A percentile compares a stretch with the other conserved stretches of the same genome.
Evolutionary conservation across 352 stramenopile genomes (phyloP).

Genomic region (Phytophthora capsici): DNA sequence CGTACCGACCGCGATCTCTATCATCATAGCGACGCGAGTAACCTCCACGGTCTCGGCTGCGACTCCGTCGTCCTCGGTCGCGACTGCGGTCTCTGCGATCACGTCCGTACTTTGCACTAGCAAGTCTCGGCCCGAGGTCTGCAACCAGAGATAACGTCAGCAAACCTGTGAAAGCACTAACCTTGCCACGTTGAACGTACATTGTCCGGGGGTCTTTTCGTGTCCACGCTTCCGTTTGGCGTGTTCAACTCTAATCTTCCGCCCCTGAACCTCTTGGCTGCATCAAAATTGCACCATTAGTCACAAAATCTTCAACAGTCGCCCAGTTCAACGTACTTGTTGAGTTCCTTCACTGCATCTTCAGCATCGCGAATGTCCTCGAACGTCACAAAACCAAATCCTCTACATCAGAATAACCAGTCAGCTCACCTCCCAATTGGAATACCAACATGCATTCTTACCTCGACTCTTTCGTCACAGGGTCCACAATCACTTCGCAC

Average conservation of each 20-base stretch:
- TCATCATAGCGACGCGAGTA: conserved; percentile 53
- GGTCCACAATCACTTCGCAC: conserved; percentile 85
- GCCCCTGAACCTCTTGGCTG: conserved; percentile 80
- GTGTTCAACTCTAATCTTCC: conserved; percentile 78
- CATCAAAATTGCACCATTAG: conserved; percentile 14
- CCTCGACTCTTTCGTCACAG: conserved; percentile 77
- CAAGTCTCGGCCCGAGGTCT: conserved; percentile 79
- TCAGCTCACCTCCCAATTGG: neutral
- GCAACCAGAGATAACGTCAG: neutral
- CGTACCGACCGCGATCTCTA: conserved; percentile 48
- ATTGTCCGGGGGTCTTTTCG: conserved; percentile 86
- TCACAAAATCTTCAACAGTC: neutral
- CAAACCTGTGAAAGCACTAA: neutral
- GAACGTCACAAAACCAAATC: conserved; percentile 82
- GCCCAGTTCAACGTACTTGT: conserved; percentile 55
- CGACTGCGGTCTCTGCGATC: conserved; percentile 58
- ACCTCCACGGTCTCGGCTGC: conserved; percentile 50
- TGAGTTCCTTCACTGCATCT: conserved; percentile 81
- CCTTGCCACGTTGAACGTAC: conserved; percentile 23
- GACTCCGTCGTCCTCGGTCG: conserved; percentile 53
- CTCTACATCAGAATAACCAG: conserved; percentile 32
- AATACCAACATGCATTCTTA: conserved; percentile 16
- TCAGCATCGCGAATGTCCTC: conserved; percentile 79
- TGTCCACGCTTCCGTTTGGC: conserved; percentile 83
- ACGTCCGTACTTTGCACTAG: conserved; percentile 76